Evolutionary conservation across 208 protist genomes (phyloP).

Genomic region (Trypanosomatidae sp.): DNA sequence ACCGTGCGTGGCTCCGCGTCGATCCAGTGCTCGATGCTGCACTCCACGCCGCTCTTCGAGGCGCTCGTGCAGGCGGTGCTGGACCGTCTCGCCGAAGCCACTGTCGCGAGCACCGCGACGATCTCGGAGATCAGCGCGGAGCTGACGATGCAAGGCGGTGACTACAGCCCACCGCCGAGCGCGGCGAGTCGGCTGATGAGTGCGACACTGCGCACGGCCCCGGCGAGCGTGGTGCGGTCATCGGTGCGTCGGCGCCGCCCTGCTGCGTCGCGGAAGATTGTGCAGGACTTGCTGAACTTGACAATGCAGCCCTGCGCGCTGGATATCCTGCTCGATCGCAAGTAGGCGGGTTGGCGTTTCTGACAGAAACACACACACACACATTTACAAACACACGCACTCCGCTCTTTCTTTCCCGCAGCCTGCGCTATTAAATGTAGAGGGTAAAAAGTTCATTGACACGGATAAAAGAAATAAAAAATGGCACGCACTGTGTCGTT

Average conservation of each 20-base stretch:
- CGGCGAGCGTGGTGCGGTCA: not conserved
- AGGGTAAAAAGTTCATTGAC: too few relatives aligned
- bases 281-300: constrained; percentile 73
- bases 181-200: not conserved
- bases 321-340: constrained; percentile 66
- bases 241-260: constrained; percentile 16
- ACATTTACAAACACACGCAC: too few relatives aligned
- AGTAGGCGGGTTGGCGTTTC: too few relatives aligned
- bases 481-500: too few relatives aligned
- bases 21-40: constrained; percentile 54
- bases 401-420: not conserved
- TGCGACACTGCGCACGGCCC: not conserved
- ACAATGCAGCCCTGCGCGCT: constrained; percentile 72
- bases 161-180: not conserved
- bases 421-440: too few relatives aligned
- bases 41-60: constrained; percentile 47
- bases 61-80: constrained; percentile 68
- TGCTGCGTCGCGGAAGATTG: constrained; percentile 35
- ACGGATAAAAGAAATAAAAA: too few relatives aligned
- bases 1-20: constrained; percentile 65
- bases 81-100: constrained; percentile 55
- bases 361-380: too few relatives aligned
- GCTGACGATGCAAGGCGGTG: constrained; percentile 14
- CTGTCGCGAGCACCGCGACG: constrained; percentile 37
- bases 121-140: constrained; percentile 34